phyloP scores from a whole-genome alignment of 2,329 filamentous ascomycete genomes.

The Talaromyces sp. region DNA sequence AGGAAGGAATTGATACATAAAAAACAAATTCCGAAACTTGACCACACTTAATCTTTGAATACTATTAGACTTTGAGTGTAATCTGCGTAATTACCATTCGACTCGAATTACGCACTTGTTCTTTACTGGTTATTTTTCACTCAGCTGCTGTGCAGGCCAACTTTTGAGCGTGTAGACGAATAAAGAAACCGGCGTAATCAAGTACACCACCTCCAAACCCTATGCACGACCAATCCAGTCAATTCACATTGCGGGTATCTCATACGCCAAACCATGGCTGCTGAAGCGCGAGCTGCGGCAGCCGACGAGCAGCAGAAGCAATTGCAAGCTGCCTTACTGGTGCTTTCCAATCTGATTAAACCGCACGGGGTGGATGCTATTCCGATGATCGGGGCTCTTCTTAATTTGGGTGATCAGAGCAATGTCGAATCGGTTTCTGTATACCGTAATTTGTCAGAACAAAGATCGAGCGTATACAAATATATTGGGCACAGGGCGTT shows the following conservation, averaged over 20 bases:
- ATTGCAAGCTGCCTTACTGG: neutral
- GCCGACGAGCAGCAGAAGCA: neutral
- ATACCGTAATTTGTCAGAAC: neutral
- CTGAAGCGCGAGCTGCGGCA: neutral
- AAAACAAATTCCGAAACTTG: slow-evolving; percentile 8
- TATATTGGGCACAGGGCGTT: neutral
- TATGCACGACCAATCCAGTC: no score
- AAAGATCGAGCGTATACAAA: neutral
- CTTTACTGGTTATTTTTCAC: no score
- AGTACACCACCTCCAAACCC: no score
- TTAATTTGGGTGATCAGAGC: neutral
- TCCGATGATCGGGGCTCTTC: neutral
- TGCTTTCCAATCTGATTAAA: neutral
- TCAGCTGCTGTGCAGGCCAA: no score
- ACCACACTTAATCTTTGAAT: neutral
- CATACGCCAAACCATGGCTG: neutral
- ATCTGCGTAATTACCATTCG: neutral
- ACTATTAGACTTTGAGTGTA: neutral
- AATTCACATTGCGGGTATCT: neutral
- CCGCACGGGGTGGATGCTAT: neutral
- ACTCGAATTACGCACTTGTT: no score
- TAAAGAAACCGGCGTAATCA: no score
- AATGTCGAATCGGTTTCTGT: neutral
- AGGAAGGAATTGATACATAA: slow-evolving; percentile 9
- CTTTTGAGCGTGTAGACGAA: no score